These are phyloP conservation scores for Cetraspora pellucida DNA, from an alignment of 192 early-diverging fungal species.

Conservation along the genomic window DNA sequence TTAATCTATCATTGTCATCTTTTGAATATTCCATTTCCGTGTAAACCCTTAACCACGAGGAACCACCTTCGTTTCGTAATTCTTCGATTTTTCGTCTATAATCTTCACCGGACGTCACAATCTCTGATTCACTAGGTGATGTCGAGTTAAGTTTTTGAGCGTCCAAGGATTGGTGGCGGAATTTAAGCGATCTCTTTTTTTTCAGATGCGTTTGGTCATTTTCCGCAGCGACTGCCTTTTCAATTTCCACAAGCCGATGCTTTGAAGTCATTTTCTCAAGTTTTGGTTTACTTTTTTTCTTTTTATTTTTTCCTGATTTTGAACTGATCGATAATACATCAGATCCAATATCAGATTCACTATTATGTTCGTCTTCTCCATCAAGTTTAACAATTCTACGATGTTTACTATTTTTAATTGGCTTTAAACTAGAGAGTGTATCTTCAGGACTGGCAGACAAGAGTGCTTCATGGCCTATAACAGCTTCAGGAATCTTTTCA, in stretches of 20 bases:
- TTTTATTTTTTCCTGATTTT: constrained; percentile 15
- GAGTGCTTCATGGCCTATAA: constrained; percentile 8
- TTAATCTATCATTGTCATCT: constrained; percentile 5
- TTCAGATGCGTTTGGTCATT: neutral
- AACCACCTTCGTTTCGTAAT: constrained; percentile 56
- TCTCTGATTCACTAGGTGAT: constrained; percentile 27
- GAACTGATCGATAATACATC: neutral
- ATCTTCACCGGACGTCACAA: constrained; percentile 33
- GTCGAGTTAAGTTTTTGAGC: constrained; percentile 9
- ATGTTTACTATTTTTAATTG: constrained; percentile 36
- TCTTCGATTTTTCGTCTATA: constrained; percentile 54
- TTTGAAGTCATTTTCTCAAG: constrained; percentile 26
- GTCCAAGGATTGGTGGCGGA: constrained; percentile 11
- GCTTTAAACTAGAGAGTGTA: no score
- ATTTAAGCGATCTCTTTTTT: constrained; percentile 9
- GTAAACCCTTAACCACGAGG: constrained; percentile 55
- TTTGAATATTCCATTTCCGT: constrained; percentile 50
- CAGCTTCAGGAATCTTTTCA: constrained; percentile 35
- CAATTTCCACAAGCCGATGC: neutral
- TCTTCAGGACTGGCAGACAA: no score
- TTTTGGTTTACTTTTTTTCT: constrained; percentile 24
- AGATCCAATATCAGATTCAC: constrained; percentile 14
- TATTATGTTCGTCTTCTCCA: neutral
- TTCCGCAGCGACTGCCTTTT: constrained; percentile 23
- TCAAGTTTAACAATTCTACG: constrained; percentile 39